Base-by-base conservation (phyloP, 2,329 filamentous ascomycete genomes). In the Colletotrichum costaricense region DNA sequence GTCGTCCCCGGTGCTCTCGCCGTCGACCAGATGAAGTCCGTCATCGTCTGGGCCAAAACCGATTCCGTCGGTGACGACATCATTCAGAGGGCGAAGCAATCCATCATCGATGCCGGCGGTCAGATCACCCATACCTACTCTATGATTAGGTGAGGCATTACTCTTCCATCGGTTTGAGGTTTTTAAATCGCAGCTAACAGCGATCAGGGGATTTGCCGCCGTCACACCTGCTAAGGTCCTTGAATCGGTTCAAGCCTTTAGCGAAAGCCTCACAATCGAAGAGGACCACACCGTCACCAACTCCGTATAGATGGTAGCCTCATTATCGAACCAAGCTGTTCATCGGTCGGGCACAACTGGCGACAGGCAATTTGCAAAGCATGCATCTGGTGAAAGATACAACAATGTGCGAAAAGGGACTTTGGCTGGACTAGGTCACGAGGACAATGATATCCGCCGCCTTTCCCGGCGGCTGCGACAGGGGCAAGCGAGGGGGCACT, bases 81-180 rank as follows among this genome's bases (percentile, higher is more conserved):
- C 46, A 82, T 98, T 38, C 85, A 91, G 26, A 83, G 93, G 69
- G 95, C 94, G 57, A 97, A 93, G 86, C 83, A 92, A 55, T 89
- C 90, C 2, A 92, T 98, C 78, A 83, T 87, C 65, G 86, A 91
- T 58, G 92, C 91, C 52, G 94, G 94, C 63, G 94, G 94, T 52
- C 83, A 89, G 63, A 94, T 98, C 77, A 97, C 93, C 26, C 94
- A 97, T 84, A 89, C 92, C 79, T 97, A 94, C 82, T 84, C 85
- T 59, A 80, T 92, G 71, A 89, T 92, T 82, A 90, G 91, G 93
- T 95, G 88, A 80, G 91, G 6, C 76, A 28, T 35, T n/a, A 12
- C 12, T 11, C 19, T 16, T 1, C 11, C 19, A 24, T 16, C 28
- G 14, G 19, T 6, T 26, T 35, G 42, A 28, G 22, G 33, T 7